Conservation (phyloP, 768 basidiomycete species). For the Rhizopogon rudus region DNA sequence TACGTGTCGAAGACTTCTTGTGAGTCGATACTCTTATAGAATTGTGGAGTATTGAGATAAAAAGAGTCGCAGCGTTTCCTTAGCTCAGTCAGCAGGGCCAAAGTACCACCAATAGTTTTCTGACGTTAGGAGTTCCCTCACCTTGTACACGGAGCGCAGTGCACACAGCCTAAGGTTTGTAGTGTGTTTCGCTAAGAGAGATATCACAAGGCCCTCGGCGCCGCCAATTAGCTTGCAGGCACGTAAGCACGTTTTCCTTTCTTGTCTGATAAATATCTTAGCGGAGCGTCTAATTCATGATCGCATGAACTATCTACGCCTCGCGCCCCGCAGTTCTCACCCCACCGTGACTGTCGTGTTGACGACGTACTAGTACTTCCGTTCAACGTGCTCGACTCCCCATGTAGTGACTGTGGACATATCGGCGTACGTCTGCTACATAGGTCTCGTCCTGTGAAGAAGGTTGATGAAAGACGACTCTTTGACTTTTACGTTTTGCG, state of each 20-base stretch:
- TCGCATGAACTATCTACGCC: neutral
- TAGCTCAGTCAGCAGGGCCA: neutral
- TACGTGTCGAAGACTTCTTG: neutral
- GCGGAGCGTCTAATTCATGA: no score
- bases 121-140: neutral
- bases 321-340: neutral
- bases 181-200: neutral
- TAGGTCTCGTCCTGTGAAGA: neutral
- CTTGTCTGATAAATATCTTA: no score
- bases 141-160: neutral
- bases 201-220: no score
- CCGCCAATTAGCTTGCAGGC: no score
- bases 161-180: neutral
- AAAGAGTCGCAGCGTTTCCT: neutral
- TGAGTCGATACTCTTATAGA: neutral
- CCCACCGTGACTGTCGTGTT: neutral
- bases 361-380: neutral
- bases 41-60: neutral
- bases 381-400: neutral
- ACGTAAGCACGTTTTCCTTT: no score
- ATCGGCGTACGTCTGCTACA: neutral
- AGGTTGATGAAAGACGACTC: neutral
- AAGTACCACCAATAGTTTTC: no score
- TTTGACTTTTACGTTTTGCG: slow-evolving; percentile 2
- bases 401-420: no score